A percentile compares a stretch with the other conserved stretches of the same genome.
Conservation (phyloP, 1,139 yeast species). For the Lodderomyces orthopsilosis region DNA sequence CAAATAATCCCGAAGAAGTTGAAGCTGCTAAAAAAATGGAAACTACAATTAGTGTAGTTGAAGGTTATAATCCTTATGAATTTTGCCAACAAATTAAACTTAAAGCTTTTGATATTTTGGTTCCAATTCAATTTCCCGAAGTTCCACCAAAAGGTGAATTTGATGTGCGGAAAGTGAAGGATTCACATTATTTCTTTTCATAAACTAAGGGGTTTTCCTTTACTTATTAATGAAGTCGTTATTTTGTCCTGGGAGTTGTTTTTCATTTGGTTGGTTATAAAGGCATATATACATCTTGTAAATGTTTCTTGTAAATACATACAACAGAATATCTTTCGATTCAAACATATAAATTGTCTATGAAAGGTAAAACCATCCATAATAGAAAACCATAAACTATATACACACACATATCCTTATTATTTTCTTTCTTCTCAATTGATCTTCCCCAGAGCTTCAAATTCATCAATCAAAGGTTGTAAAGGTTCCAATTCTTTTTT, state of each 20-base stretch:
- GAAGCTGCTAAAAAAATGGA: conserved; percentile 56
- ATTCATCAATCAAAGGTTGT: conserved; percentile 67
- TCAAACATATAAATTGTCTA: too few relatives aligned
- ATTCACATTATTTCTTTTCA: conserved; percentile 79
- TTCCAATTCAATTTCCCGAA: conserved; percentile 68
- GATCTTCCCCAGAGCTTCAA: conserved; percentile 86
- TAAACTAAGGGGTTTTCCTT: too few relatives aligned
- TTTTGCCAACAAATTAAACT: conserved; percentile 12
- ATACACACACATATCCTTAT: neutral
- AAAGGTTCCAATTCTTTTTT: conserved; percentile 77
- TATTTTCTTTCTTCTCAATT: conserved; percentile 10
- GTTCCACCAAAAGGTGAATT: conserved; percentile 83
- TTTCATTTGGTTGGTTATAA: neutral
- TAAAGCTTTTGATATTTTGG: conserved; percentile 31
- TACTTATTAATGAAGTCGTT: too few relatives aligned
- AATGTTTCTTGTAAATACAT: conserved; percentile 1
- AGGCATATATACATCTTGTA: too few relatives aligned
- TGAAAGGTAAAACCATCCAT: too few relatives aligned
- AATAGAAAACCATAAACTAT: too few relatives aligned
- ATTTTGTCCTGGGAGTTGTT: neutral
- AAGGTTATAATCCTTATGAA: conserved; percentile 31
- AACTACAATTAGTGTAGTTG: conserved; percentile 73
- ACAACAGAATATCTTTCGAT: neutral
- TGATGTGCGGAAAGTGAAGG: conserved; percentile 69
- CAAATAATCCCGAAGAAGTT: conserved; percentile 49